Conservation (phyloP, 2,329 filamentous ascomycete species). For the Colletotrichum navitas region DNA sequence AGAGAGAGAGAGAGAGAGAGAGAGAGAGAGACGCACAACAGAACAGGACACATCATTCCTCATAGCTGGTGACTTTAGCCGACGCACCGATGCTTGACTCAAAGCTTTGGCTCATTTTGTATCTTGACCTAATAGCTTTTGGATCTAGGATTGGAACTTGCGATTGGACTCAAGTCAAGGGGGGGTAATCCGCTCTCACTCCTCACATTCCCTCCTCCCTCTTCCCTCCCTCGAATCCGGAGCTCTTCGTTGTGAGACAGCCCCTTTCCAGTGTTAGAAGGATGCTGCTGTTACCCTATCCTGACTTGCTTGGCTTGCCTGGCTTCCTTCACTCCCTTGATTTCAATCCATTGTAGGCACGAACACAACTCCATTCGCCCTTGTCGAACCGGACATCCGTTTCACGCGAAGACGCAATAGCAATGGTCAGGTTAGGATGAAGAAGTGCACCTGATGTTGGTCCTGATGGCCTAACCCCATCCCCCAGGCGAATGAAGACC, state of each 20-base stretch:
- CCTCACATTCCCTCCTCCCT: slow-evolving; percentile 11
- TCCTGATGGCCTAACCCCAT: not conserved
- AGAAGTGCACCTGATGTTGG: not conserved
- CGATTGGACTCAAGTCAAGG: slow-evolving; percentile 23
- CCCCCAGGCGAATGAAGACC: not conserved
- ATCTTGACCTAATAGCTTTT: not conserved
- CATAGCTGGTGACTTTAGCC: not conserved
- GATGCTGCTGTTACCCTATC: not conserved
- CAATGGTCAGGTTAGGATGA: not conserved
- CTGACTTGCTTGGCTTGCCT: not conserved
- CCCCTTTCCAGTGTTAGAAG: not conserved
- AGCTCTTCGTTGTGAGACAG: slow-evolving; percentile 3
- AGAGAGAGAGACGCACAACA: not conserved
- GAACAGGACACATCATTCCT: not conserved
- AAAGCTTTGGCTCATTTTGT: not conserved
- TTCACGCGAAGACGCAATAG: not conserved
- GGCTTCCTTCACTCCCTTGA: slow-evolving; percentile 9
- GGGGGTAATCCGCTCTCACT: slow-evolving; percentile 23
- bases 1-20: no score
- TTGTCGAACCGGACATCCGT: slow-evolving; percentile 1
- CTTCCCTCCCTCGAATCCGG: slow-evolving; percentile 4
- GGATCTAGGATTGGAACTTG: slow-evolving; percentile 10
- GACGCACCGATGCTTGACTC: slow-evolving; percentile 7
- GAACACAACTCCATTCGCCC: slow-evolving; percentile 10
- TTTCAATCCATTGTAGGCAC: not conserved